Conservation (phyloP, 805 yeast species). For the Cyberlindnera euphorbiae region DNA sequence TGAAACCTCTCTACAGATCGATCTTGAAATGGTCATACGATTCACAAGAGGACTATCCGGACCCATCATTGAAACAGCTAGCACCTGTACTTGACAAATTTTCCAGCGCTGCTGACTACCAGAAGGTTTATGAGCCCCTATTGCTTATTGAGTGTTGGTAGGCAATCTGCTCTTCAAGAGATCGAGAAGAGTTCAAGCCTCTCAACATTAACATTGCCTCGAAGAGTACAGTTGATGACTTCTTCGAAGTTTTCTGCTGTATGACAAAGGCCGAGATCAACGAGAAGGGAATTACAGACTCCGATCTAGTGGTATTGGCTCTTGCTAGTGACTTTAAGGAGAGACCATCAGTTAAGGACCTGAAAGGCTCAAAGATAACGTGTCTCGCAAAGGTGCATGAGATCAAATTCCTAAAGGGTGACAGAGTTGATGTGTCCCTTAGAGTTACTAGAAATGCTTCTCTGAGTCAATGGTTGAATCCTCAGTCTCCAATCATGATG, state of each 20-base stretch:
- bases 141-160: constrained; percentile 92
- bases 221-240: constrained; percentile 77
- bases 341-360: constrained; percentile 28
- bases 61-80: constrained; percentile 35
- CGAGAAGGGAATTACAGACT: constrained; percentile 58
- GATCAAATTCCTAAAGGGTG: constrained; percentile 58
- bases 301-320: constrained; percentile 70
- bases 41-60: constrained; percentile 51
- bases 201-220: constrained; percentile 71
- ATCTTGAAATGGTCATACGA: constrained; percentile 77
- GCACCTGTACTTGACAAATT: constrained; percentile 50
- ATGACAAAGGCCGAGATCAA: constrained; percentile 46
- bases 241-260: constrained; percentile 81
- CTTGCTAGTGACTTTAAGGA: constrained; percentile 26
- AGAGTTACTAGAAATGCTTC: constrained; percentile 49
- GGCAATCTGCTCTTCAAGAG: constrained; percentile 68
- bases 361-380: constrained; percentile 34
- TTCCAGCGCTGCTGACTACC: constrained; percentile 57
- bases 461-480: constrained; percentile 49
- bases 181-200: constrained; percentile 49
- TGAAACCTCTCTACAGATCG: constrained; percentile 66
- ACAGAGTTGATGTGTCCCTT: constrained; percentile 69
- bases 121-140: constrained; percentile 68
- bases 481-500: constrained; percentile 59
- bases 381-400: constrained; percentile 82